Conservation (phyloP, 768 basidiomycete genomes). For the Boletus sensibilis region DNA sequence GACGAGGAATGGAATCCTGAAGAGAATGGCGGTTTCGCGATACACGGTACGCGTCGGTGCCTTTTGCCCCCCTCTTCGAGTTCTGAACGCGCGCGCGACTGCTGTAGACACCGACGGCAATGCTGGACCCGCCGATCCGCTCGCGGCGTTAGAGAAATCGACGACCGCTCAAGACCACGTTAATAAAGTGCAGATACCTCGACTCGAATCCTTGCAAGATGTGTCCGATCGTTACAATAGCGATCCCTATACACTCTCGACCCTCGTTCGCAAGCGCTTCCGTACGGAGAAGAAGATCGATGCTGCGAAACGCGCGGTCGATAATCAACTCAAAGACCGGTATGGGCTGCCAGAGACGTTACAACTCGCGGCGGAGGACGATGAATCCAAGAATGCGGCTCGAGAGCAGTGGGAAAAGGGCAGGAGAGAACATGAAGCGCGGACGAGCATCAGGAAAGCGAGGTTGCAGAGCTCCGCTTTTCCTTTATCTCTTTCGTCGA, state of each 20-base stretch:
- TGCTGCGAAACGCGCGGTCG: constrained; percentile 61
- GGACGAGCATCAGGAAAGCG: constrained; percentile 49
- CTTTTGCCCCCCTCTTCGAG: not conserved
- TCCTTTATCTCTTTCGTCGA: constrained; percentile 22
- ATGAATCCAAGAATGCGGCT: constrained; percentile 57
- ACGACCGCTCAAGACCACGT: constrained; percentile 70
- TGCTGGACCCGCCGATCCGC: constrained; percentile 69
- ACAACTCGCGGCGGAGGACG: constrained; percentile 62
- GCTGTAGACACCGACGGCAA: constrained; percentile 66
- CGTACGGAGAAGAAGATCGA: constrained; percentile 85
- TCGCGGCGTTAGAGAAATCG: constrained; percentile 87
- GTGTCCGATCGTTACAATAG: constrained; percentile 75
- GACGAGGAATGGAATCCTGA: constrained; percentile 97
- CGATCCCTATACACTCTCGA: constrained; percentile 85
- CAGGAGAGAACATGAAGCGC: constrained; percentile 44
- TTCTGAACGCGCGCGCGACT: not conserved
- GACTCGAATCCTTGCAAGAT: constrained; percentile 75
- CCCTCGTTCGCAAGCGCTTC: constrained; percentile 74
- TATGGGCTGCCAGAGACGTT: constrained; percentile 78
- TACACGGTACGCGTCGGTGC: constrained; percentile 59
- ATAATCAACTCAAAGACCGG: constrained; percentile 67
- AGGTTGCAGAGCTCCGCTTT: constrained; percentile 36
- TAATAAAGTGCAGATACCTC: constrained; percentile 73
- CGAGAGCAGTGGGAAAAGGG: constrained; percentile 60
- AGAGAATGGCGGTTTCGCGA: constrained; percentile 90